These are phyloP conservation scores for Kuraishia cidri DNA, from an alignment of 805 yeast species.

Conservation along the genomic window DNA sequence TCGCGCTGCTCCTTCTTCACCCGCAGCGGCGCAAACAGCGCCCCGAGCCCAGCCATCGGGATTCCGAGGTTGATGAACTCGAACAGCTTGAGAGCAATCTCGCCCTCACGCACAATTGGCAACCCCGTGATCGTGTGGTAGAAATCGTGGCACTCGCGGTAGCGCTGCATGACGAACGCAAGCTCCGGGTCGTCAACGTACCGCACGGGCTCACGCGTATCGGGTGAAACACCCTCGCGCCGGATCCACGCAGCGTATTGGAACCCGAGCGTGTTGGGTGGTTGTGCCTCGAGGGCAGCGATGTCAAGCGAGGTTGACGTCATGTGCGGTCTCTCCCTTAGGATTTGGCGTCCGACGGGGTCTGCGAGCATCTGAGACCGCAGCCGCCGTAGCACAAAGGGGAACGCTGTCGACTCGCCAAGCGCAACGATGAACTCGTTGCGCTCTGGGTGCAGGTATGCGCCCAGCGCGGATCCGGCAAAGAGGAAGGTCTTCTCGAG, in stretches of 20 bases:
- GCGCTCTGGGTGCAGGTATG: conserved; percentile 67
- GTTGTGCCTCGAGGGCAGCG: conserved; percentile 47
- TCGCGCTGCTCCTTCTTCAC: conserved; percentile 54
- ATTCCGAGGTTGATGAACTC: conserved; percentile 89
- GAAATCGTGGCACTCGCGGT: conserved; percentile 95
- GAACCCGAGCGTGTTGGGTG: conserved; percentile 66
- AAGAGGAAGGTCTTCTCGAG: conserved; percentile 60
- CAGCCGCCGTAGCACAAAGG: conserved; percentile 51
- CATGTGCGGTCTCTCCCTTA: conserved; percentile 76
- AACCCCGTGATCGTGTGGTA: conserved; percentile 87
- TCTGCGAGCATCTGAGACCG: conserved; percentile 71
- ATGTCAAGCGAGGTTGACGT: conserved; percentile 64
- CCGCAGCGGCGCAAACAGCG: conserved; percentile 80
- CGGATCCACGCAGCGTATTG: conserved; percentile 79
- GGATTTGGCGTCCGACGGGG: conserved; percentile 65
- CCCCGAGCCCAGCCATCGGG: conserved; percentile 94
- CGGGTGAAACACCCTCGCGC: conserved; percentile 86
- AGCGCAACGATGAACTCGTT: conserved; percentile 71
- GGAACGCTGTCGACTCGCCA: conserved; percentile 87
- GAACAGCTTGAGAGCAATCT: conserved; percentile 83
- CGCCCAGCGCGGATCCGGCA: conserved; percentile 67
- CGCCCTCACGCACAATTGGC: conserved; percentile 94
- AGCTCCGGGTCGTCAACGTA: conserved; percentile 85
- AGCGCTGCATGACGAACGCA: conserved; percentile 89
- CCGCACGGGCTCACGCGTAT: conserved; percentile 81